Conservation (phyloP, 2,329 filamentous ascomycete species). For the Neonectria punicea region DNA sequence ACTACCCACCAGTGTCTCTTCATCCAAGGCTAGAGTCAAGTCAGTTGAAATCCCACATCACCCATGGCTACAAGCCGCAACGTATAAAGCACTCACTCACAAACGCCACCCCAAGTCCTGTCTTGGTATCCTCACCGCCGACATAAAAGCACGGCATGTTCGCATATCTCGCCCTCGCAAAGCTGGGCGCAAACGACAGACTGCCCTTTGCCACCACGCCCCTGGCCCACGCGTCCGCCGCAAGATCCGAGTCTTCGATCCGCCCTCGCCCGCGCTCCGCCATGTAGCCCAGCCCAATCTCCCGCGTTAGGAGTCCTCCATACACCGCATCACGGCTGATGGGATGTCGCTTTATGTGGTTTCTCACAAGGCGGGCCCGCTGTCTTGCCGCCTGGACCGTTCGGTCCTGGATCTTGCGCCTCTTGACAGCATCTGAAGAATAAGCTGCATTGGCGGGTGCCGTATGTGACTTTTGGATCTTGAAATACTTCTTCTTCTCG, state of each 20-base stretch:
- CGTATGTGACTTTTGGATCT: constrained; percentile 67
- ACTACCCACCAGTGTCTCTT: constrained; percentile 49
- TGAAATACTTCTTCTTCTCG: constrained; percentile 74
- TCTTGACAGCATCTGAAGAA: constrained; percentile 68
- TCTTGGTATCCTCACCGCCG: constrained; percentile 50
- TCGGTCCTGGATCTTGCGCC: constrained; percentile 59
- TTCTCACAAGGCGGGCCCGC: constrained; percentile 46
- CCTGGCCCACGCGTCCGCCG: constrained; percentile 51
- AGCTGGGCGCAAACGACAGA: constrained; percentile 49
- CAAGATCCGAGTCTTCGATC: constrained; percentile 39
- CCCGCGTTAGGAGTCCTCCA: constrained; percentile 41
- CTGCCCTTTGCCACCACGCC: constrained; percentile 54
- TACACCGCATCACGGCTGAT: constrained; percentile 49
- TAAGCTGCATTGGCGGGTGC: constrained; percentile 63
- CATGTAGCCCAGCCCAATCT: constrained; percentile 34
- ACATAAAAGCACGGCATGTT: constrained; percentile 56
- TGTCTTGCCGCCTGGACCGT: constrained; percentile 41
- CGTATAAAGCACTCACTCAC: constrained; percentile 50
- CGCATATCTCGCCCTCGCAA: constrained; percentile 39
- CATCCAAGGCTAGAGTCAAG: constrained; percentile 48
- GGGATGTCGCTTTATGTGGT: constrained; percentile 52
- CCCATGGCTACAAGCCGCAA: neutral
- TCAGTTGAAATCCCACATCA: constrained; percentile 8
- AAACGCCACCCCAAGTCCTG: constrained; percentile 56
- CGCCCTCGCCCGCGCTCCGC: constrained; percentile 36